Percentiles rank a stretch among this genome's conserved stretches.
Conservation (phyloP, 2,329 filamentous ascomycete species). For the Ophiostoma ulmi region DNA sequence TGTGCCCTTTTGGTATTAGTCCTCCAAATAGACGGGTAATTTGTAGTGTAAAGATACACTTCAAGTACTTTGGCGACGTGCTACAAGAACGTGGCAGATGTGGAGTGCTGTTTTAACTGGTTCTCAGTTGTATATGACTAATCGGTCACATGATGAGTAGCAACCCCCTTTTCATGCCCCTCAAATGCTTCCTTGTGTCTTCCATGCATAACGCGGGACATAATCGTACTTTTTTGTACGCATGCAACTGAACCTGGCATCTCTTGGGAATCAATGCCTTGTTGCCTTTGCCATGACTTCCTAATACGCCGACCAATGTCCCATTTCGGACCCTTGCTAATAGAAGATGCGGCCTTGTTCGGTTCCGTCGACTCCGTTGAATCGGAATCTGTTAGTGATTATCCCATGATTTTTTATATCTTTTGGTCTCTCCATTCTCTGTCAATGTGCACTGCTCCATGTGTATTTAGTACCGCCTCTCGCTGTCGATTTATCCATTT, state of each 20-base stretch:
- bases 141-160: conserved; percentile 2
- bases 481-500: not conserved
- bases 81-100: conserved; percentile 5
- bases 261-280: not conserved
- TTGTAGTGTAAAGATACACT: not conserved
- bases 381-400: not conserved
- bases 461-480: not conserved
- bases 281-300: not conserved
- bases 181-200: conserved; percentile 9
- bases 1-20: not conserved
- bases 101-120: not conserved
- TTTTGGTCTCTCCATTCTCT: not conserved
- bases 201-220: conserved; percentile 3
- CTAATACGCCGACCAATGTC: not conserved
- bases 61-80: not conserved
- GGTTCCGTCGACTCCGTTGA: not conserved
- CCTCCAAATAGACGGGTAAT: not conserved
- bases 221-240: not conserved
- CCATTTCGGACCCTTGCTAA: not conserved
- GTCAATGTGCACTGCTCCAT: not conserved
- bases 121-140: not conserved
- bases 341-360: not conserved
- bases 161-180: not conserved
- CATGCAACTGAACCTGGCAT: not conserved
- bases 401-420: not conserved